These are phyloP conservation scores for Diaporthe ampelina DNA, from an alignment of 2,329 filamentous ascomycete species.

Conservation along the genomic window DNA sequence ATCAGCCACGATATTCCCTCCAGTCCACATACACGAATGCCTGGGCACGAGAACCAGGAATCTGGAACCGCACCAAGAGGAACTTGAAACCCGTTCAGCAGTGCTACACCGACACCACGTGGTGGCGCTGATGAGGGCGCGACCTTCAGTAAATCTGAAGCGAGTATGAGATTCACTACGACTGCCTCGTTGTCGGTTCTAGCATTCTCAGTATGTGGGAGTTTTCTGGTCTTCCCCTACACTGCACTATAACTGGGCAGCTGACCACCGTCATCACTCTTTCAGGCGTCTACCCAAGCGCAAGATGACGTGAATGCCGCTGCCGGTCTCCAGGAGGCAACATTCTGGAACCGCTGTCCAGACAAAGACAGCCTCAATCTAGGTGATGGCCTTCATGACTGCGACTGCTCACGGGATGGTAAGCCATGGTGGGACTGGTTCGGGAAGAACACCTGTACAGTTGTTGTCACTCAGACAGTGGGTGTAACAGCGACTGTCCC, in stretches of 20 bases:
- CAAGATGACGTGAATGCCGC: slow-evolving; percentile 17
- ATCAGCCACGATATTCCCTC: background rate
- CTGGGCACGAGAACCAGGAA: background rate
- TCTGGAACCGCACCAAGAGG: background rate
- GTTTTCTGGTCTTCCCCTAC: no score
- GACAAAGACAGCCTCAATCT: background rate
- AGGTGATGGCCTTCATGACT: background rate
- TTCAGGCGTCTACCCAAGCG: background rate
- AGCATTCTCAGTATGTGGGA: background rate
- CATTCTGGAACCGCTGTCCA: slow-evolving; percentile 12
- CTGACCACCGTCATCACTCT: background rate
- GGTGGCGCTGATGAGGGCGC: background rate
- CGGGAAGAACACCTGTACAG: background rate
- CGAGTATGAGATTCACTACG: background rate
- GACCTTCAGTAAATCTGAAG: slow-evolving; percentile 8
- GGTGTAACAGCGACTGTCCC: background rate
- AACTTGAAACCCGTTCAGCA: background rate
- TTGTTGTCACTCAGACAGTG: slow-evolving; percentile 12
- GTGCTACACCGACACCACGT: background rate
- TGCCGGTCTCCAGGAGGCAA: background rate
- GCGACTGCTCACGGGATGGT: slow-evolving; percentile 11
- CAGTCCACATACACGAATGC: background rate
- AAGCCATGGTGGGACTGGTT: slow-evolving; percentile 24
- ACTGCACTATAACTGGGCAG: background rate
- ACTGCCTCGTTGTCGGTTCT: slow-evolving; percentile 11